Evolutionary conservation across 805 yeast genomes (phyloP).

Genomic region (Metschnikowia lachancei): DNA sequence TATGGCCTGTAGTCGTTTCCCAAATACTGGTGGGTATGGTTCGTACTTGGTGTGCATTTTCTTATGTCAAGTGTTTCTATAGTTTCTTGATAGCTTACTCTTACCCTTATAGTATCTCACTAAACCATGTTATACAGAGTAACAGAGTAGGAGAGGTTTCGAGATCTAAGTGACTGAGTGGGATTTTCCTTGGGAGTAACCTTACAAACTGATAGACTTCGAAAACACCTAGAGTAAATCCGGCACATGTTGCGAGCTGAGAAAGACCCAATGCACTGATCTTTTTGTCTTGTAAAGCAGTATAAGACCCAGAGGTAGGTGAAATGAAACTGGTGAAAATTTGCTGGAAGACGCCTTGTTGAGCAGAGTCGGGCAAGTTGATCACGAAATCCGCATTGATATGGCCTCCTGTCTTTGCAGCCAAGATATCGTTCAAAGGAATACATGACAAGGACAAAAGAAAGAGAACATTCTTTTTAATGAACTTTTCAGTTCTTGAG

Average conservation of each 20-base stretch:
- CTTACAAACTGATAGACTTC: too few species aligned
- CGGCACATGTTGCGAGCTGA: slow-evolving; percentile 35
- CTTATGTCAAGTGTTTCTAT: too few species aligned
- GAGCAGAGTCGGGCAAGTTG: slow-evolving; percentile 69
- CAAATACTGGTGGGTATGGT: too few species aligned
- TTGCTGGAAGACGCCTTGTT: slow-evolving; percentile 55
- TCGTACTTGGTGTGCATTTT: too few species aligned
- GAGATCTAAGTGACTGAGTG: too few species aligned
- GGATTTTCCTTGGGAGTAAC: too few species aligned
- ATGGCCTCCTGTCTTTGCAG: slow-evolving; percentile 34
- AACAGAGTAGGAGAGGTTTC: too few species aligned
- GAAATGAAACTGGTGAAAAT: slow-evolving; percentile 48
- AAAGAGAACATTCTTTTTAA: slow-evolving; percentile 67
- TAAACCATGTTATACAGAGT: too few species aligned
- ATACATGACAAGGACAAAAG: slow-evolving; percentile 51
- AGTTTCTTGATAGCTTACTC: too few species aligned
- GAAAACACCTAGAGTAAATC: slow-evolving; percentile 22
- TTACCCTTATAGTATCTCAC: too few species aligned
- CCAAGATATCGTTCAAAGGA: slow-evolving; percentile 24
- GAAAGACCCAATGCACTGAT: slow-evolving; percentile 50
- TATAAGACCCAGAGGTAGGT: slow-evolving; percentile 48
- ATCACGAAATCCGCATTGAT: slow-evolving; percentile 50
- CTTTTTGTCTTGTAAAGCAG: slow-evolving; percentile 55
- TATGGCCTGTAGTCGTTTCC: too few species aligned
- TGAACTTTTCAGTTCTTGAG: slow-evolving; percentile 78